Evolutionary conservation across 768 basidiomycete genomes (phyloP), one percentile per base, ranked within the genome.

Genomic region (Mycena galericulata): DNA sequence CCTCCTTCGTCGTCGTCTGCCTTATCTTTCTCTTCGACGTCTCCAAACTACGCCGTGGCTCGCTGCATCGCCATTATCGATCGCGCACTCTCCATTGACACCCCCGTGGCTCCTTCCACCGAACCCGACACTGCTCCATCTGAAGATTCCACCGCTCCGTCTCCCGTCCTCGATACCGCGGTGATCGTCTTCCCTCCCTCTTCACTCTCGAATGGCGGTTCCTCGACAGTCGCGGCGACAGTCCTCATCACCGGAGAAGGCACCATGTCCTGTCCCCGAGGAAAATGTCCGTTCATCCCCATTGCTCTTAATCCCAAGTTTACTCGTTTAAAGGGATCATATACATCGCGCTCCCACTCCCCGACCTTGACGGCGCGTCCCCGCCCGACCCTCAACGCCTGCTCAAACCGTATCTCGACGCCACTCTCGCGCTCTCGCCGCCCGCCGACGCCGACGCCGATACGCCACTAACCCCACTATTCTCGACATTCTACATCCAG

Each of bases 181-280:
- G 76, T 95, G 17, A 75, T 96, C 7, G 84, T 95, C 6, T 94
- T 95, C 70, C 92, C 95, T 0, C 95, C 95, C 1, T 82, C 80
- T 1, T 86, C 89, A 0, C 73, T 93, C 10, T 59, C 76, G 2
- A n/a, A n/a, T n/a, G 87, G 83, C 29, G 89, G 89, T 24, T 81
- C 83, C 3, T 77, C 78, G 6, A 81, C 81, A 2, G 81, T 82
- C 12, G 84, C 89, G 4, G 90, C 88, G 3, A 90, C 89, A 51
- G 88, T 85, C 1, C 78, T 96, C 36, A 80, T 92, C 24, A 87
- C 89, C 1, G 95, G 95, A 3, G 88, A 91, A 74, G 90, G 88
- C 11, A 90, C 90, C 17, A 82, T 94, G 81, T 90, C 92, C 6
- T 85, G 92, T 24, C 95, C 95, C 0, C 80, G 83, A 54, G 92